Evolutionary conservation across 108 stramenopile species (phyloP), one percentile per base, ranked within the genome.

Genomic region (Fragilaria crotonensis): DNA sequence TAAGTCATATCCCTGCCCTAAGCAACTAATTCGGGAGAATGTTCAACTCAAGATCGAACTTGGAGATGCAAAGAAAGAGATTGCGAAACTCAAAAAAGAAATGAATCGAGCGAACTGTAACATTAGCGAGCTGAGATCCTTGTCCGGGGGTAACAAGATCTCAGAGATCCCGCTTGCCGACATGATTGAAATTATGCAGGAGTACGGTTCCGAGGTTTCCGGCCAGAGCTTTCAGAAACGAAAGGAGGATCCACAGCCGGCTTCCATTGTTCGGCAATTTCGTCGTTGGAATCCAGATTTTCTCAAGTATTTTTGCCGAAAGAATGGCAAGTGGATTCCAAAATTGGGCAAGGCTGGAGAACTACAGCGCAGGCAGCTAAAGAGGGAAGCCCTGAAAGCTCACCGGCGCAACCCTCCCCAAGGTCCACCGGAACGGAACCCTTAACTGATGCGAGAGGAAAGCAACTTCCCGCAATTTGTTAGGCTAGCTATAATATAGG

Each of bases 231-330:
- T 73, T 4, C 72, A 67, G 4, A 61, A 64, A 44, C 57, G 72
- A 29, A 70, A 70, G 19, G 44, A 54, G 3, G 23, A 19, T 22
- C 67, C 72, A 46, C 64, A 79, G 57, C 72, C 72, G 46, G 72
- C 72, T 5, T 73, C 72, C 45, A 63, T 73, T 29, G 65, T 79
- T 3, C 77, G 77, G 5, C 77, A 79, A 55, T 79, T 79, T 53
- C 72, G 77, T 26, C 72, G 77, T 11, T 79, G 77, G 77, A 79
- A 79, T 64, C 77, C 77, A 25, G 60, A 70, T 26, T 79, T 79
- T 57, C 70, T 73, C 33, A 52, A 55, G 14, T 79, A 59, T 46
- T 79, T 79, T 55, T 29, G 59, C 32, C 68, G 64, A 31, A 48
- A 54, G n/a, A 65, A 79, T 59, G 77, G 77, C 20, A 55, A 64